Base-by-base conservation (phyloP, 768 basidiomycete genomes). In the Suillus bovinus region DNA sequence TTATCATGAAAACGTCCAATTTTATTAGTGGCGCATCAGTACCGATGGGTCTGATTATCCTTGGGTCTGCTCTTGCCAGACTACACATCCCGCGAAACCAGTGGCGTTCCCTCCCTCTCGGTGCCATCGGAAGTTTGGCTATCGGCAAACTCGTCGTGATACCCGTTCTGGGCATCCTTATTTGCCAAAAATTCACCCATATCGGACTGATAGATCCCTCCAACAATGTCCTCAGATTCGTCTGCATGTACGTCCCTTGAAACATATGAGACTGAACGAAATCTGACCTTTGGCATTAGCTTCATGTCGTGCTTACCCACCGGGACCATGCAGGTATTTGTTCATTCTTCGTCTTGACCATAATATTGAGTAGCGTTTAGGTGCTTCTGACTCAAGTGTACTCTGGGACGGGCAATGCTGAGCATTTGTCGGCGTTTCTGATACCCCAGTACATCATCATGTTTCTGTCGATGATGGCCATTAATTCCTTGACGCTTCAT, bases 11-110 rank as follows among this genome's bases (percentile, higher is more conserved):
- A 60, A 82, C 84, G 0, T 73, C 83, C 0, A 71, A 75, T 1
- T 90, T 90, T 66, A 78, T 89, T 41, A 87, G 89, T 0, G 81
- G 72, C 1, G 88, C 87, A 1, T 82, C 84, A 4, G 84, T 91
- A 0, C 89, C 89, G 0, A 66, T 89, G 2, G 87, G 86, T 2
- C 70, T 90, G 11, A 79, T 87, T 13, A 84, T 82, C 6, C 77
- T 90, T 4, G 89, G 89, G 0, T 84, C 84, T 4, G 84, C 85
- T 0, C 73, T 90, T 4, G 88, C 89, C 0, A 77, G 84, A 36
- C 66, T 91, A 63, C 75, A 80, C 22, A 63, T 90, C 4, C 85
- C 87, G 1, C 64, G 61, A 38, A 72, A 65, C n/a, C 71, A 81
- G 54, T 84, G 85, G 81, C 50, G 71, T 11, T 69, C 68, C 34